A percentile compares a stretch with the other conserved stretches of the same genome.
These are phyloP conservation scores for Penicillium olsonii DNA, from an alignment of 2,329 filamentous ascomycete species.

Conservation along the genomic window DNA sequence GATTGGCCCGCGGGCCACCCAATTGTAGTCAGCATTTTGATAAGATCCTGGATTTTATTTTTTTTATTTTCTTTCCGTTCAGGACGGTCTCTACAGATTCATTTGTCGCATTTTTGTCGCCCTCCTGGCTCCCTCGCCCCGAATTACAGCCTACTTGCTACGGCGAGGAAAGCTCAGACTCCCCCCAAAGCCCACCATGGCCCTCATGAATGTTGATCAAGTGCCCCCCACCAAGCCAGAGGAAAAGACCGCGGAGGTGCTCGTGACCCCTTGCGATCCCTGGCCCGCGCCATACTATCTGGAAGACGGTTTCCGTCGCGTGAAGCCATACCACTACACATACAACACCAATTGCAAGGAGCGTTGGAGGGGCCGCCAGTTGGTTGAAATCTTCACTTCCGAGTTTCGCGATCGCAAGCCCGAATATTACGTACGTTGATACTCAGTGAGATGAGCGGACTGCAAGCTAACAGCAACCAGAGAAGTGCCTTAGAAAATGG, in stretches of 20 bases:
- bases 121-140: conserved; percentile 41
- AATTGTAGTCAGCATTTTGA: background rate
- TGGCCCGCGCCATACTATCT: conserved; percentile 76
- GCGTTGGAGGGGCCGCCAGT: conserved; percentile 78
- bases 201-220: conserved; percentile 36
- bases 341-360: conserved; percentile 62
- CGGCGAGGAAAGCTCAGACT: conserved; percentile 36
- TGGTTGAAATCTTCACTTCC: conserved; percentile 84
- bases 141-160: conserved; percentile 42
- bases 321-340: conserved; percentile 51
- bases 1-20: background rate
- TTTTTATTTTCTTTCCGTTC: background rate
- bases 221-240: conserved; percentile 29
- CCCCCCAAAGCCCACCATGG: conserved; percentile 39
- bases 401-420: conserved; percentile 88
- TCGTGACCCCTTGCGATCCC: conserved; percentile 34
- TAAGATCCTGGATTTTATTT: background rate
- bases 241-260: conserved; percentile 29
- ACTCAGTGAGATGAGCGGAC: background rate
- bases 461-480: conserved; percentile 36
- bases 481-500: conserved; percentile 77
- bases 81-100: background rate
- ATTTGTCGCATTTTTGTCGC: background rate
- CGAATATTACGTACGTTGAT: conserved; percentile 74
- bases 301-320: conserved; percentile 67